These are phyloP conservation scores for Berkeleyomyces rouxiae DNA, from an alignment of 2,329 filamentous ascomycete species.

Conservation along the genomic window DNA sequence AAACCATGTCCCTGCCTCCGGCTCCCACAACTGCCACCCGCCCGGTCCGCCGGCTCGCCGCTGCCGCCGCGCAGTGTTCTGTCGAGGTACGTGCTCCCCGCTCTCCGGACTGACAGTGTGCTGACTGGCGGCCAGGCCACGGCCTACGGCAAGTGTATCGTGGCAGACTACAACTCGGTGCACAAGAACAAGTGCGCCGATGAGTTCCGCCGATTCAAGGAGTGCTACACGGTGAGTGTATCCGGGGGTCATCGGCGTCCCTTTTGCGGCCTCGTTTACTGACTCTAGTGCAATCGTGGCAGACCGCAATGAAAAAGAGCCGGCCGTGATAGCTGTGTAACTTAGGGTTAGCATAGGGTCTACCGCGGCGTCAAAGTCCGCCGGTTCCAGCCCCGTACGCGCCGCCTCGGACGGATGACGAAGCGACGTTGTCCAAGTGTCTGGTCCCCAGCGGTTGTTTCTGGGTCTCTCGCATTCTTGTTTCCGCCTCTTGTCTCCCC, in stretches of 20 bases:
- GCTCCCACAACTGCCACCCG: constrained; percentile 20
- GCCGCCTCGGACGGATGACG: no score
- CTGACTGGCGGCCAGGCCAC: constrained; percentile 42
- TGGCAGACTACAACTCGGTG: constrained; percentile 76
- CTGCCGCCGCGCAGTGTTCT: constrained; percentile 38
- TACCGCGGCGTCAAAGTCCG: no score
- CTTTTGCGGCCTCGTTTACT: neutral
- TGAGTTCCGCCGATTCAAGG: constrained; percentile 72
- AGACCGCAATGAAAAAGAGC: constrained; percentile 2
- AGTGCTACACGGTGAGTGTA: constrained; percentile 59
- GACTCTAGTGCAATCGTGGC: neutral
- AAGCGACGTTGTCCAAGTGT: no score
- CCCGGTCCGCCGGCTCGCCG: constrained; percentile 38
- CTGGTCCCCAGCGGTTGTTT: no score
- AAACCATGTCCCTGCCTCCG: constrained; percentile 14
- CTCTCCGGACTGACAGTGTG: neutral
- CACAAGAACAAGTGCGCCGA: constrained; percentile 78
- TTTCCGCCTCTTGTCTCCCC: no score
- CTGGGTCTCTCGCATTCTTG: no score
- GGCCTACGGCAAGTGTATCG: constrained; percentile 78
- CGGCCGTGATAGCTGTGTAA: neutral
- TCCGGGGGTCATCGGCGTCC: neutral
- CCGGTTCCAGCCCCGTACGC: no score
- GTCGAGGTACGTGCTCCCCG: constrained; percentile 27
- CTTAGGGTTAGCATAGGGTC: no score